phyloP scores from a whole-genome alignment of 2,329 filamentous ascomycete genomes.

The Byssoonygena ceratinophila region DNA sequence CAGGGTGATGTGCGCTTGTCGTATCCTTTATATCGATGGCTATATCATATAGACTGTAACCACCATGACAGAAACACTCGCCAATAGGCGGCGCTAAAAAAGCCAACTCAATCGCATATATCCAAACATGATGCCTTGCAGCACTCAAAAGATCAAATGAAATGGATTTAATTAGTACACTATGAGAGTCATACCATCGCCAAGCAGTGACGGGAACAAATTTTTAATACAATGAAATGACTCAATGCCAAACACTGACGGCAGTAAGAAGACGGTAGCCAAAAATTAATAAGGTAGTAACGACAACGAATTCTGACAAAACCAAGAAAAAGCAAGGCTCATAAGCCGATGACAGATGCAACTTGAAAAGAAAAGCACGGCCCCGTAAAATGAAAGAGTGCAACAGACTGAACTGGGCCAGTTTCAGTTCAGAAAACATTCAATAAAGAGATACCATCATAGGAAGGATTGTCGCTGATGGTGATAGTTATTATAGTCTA shows the following conservation, averaged over 20 bases:
- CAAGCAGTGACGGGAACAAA: neutral
- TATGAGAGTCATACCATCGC: neutral
- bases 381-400: neutral
- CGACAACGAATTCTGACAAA: neutral
- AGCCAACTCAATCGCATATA: too few relatives aligned
- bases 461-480: constrained; percentile 2
- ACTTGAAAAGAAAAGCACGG: neutral
- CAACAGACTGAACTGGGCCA: neutral
- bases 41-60: too few relatives aligned
- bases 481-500: constrained; percentile 3
- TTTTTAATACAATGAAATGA: constrained; percentile 11
- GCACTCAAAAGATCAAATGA: neutral
- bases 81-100: too few relatives aligned
- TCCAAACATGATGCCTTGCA: neutral
- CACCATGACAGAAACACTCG: too few relatives aligned
- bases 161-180: neutral
- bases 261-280: constrained; percentile 16
- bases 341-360: neutral
- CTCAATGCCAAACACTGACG: constrained; percentile 12
- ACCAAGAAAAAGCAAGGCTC: neutral
- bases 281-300: constrained; percentile 6
- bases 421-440: neutral
- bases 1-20: too few relatives aligned
- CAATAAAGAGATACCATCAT: neutral
- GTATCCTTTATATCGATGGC: too few relatives aligned